Evolutionary conservation across 2,329 filamentous ascomycete species (phyloP).

Genomic region (Neofusicoccum umdonicola): DNA sequence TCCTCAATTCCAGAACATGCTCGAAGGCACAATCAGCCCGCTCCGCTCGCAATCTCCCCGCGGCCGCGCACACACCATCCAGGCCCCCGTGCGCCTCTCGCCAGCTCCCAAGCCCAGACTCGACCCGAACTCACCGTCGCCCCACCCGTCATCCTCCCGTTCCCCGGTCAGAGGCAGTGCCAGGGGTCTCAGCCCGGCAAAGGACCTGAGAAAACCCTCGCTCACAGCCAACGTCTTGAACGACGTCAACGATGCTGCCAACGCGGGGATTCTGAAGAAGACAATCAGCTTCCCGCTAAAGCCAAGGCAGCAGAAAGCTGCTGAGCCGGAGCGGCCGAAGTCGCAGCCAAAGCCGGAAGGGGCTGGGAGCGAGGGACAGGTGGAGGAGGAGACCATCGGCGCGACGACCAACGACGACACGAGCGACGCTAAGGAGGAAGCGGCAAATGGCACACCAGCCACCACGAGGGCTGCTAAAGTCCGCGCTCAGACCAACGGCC

Average conservation of each 20-base stretch:
- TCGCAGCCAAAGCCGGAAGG: background rate
- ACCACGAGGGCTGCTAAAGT: no score
- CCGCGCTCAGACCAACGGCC: no score
- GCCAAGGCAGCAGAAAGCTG: background rate
- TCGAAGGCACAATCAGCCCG: conserved; percentile 30
- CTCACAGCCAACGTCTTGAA: conserved; percentile 7
- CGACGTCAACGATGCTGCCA: conserved; percentile 10
- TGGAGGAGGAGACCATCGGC: background rate
- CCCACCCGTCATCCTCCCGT: background rate
- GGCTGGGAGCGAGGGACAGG: background rate
- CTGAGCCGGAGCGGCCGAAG: background rate
- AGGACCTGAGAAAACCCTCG: background rate
- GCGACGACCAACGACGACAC: background rate
- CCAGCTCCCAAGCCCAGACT: background rate
- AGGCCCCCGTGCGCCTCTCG: background rate
- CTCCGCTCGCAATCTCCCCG: conserved; percentile 35
- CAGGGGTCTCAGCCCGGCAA: background rate
- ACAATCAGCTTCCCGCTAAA: conserved; percentile 34
- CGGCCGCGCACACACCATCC: conserved; percentile 29
- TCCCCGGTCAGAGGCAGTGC: background rate
- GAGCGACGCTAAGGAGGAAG: no score
- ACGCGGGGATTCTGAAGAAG: conserved; percentile 34
- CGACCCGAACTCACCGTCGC: background rate
- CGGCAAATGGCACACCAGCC: no score
- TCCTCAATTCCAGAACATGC: conserved; percentile 33